Evolutionary conservation across 139 green algal species (phyloP), one percentile per base, ranked within the genome.

Genomic region (Micromonas commoda): DNA sequence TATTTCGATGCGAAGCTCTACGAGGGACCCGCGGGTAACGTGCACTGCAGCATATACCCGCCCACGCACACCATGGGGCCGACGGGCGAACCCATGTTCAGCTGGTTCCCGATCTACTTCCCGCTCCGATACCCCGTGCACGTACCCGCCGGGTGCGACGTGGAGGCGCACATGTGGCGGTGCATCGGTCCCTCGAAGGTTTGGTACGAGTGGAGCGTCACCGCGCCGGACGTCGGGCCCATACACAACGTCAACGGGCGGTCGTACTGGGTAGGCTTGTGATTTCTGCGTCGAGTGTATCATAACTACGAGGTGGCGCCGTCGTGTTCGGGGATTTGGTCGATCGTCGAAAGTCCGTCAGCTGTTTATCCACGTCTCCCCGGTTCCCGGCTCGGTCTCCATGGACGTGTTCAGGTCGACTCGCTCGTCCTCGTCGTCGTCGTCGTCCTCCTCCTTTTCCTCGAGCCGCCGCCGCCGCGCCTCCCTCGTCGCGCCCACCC

Each of bases 31-130:
- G 24, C 37, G 23, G 81, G 82, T 24, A 84, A 92, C 52, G 89
- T 99, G 31, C 76, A 84, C 67, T 87, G 99, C 13, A 92, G 87
- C 83, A 99, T 91, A 31, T 86, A 94, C 73, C 95, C 94, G 0
- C 74, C 87, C 32, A 97, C 84, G 2, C 92, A 96, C 85, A 97
- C 94, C 29, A 64, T 39, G 29, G 63, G 35, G 26, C 34, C 34
- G 63, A 67, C 61, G 63, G 37, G 63, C 60, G 45, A 73, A 26
- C 63, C 37, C 85, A 97, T 97, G 92, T 89, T 88, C 77, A 85
- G 39, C 74, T 97, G 93, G 93, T 99, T 99, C 83, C 91, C 96
- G 37, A 98, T 98, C 81, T 98, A 91, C 85, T 98, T 99, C 77
- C 96, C 96, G 3, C 73, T 99, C 34, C 73, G 82, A 3, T 74